Conservation (phyloP, 306 rosid genomes). For the Vicia faba region DNA sequence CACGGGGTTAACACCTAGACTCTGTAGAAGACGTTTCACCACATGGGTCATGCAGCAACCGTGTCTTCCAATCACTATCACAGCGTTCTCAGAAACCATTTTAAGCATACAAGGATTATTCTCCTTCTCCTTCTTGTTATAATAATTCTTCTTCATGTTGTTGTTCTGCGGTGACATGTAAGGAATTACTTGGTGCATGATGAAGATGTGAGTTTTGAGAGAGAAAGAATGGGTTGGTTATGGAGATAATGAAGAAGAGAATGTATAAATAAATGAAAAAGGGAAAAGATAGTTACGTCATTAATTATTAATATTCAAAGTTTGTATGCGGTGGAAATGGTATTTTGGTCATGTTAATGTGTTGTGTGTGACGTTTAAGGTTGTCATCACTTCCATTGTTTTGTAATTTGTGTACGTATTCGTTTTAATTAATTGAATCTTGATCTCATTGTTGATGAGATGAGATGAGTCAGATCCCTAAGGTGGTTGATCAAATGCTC, state of each 20-base stretch:
- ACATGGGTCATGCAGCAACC: slow-evolving; percentile 73
- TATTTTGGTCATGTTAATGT: slow-evolving; percentile 43
- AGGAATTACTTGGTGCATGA: slow-evolving; percentile 83
- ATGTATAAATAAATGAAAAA: neutral
- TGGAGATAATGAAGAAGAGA: slow-evolving; percentile 11
- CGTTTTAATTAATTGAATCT: too few species aligned
- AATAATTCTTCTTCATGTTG: neutral
- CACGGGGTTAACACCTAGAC: slow-evolving; percentile 58
- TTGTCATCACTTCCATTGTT: slow-evolving; percentile 28
- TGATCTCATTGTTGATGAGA: too few species aligned
- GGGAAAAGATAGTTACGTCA: slow-evolving; percentile 35
- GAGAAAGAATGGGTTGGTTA: slow-evolving; percentile 8
- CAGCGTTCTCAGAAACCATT: slow-evolving; percentile 58
- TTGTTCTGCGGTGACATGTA: slow-evolving; percentile 51
- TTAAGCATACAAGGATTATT: neutral
- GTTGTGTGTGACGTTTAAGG: slow-evolving; percentile 43
- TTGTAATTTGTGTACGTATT: slow-evolving; percentile 16
- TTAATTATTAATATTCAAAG: neutral
- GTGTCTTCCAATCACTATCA: slow-evolving; percentile 50
- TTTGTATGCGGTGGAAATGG: slow-evolving; percentile 38
- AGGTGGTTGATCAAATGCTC: too few species aligned
- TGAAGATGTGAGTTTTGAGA: neutral
- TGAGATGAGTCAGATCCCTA: too few species aligned
- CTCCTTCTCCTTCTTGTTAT: neutral
- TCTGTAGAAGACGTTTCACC: slow-evolving; percentile 54